Base-by-base conservation (phyloP, 129 eudicot genomes). In the Centrapalus pauciflorus region DNA sequence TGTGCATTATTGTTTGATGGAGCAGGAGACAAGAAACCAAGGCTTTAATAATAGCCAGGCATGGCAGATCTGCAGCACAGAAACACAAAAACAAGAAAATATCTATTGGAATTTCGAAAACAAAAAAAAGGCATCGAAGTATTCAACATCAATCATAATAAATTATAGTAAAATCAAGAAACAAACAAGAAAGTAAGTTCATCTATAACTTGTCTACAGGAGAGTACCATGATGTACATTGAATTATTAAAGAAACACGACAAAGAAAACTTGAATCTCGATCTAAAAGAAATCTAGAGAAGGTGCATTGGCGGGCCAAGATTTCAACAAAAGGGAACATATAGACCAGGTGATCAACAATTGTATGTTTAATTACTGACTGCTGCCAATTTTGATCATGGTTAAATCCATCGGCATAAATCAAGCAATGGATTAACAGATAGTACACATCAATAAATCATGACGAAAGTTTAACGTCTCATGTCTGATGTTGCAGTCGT, bases 221-320 rank as follows among this genome's bases (percentile, higher is more conserved):
- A 67, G 33, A 50, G 24, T 33, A 13, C 62, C 46, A 8, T 30
- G 12, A 30, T 13, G 40, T 49, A 19, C 11, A 37, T 6, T 69
- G 11, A 55, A 57, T 69, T 40, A 38, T 46, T 30, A 45, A 45
- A 58, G 75, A 70, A n/a, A n/a, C 34, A 25, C 21, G 63, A 51
- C 49, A 5, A 41, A 21, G 19, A 32, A 70, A 57, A 46, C 13
- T 58, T 70, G 60, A 58, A 43, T 20, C 62, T 58, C 23, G 11
- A 57, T 60, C 25, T 56, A 32, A 8, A 57, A 43, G 59, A 70
- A 25, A 43, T 57, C 54, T 57, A 30, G 24, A 70, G 57, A 70
- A 70, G 32, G 67, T 61, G n/a, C n/a, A n/a, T n/a, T n/a, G n/a
- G n/a, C n/a, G 50, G 67, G 75, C 28, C 75, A 28, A 28, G 67